Percentiles rank a stretch among this genome's conserved stretches.
These are phyloP conservation scores for Botrytis fragariae DNA, from an alignment of 2,329 filamentous ascomycete species.

Conservation along the genomic window DNA sequence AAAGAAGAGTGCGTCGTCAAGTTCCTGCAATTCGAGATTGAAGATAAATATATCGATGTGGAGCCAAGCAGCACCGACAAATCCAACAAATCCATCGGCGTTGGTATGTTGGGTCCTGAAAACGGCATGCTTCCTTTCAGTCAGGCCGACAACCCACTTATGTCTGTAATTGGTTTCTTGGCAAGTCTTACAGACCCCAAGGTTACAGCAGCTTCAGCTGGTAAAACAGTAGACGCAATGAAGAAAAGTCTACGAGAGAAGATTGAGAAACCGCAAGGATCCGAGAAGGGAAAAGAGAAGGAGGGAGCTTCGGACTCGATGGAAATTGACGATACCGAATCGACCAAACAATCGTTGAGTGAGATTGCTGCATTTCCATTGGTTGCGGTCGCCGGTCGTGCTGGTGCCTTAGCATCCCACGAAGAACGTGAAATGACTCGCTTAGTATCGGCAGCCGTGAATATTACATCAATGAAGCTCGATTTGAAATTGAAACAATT, in stretches of 20 bases:
- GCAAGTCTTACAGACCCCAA: constrained; percentile 87
- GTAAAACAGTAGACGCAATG: constrained; percentile 82
- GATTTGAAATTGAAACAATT: constrained; percentile 96
- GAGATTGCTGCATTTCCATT: constrained; percentile 75
- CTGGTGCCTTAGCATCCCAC: constrained; percentile 85
- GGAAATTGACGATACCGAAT: constrained; percentile 60
- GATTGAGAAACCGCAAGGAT: constrained; percentile 61
- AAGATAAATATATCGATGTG: constrained; percentile 92
- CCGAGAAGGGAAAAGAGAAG: constrained; percentile 57
- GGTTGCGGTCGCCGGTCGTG: constrained; percentile 79
- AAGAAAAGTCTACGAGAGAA: constrained; percentile 75
- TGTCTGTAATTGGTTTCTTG: constrained; percentile 93
- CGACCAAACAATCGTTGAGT: constrained; percentile 47
- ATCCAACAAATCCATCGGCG: constrained; percentile 48
- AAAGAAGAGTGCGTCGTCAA: constrained; percentile 95
- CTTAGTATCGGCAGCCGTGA: constrained; percentile 86
- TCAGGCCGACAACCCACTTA: constrained; percentile 91
- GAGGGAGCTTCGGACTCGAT: constrained; percentile 54
- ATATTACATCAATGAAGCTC: constrained; percentile 91
- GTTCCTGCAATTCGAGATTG: constrained; percentile 93
- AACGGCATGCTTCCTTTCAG: constrained; percentile 84
- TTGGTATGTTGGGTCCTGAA: constrained; percentile 67
- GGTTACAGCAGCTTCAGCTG: constrained; percentile 86
- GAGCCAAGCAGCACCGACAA: constrained; percentile 53
- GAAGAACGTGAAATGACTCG: constrained; percentile 97